Evolutionary conservation across 2,329 filamentous ascomycete species (phyloP).

Genomic region (Hypoxylon sp.): DNA sequence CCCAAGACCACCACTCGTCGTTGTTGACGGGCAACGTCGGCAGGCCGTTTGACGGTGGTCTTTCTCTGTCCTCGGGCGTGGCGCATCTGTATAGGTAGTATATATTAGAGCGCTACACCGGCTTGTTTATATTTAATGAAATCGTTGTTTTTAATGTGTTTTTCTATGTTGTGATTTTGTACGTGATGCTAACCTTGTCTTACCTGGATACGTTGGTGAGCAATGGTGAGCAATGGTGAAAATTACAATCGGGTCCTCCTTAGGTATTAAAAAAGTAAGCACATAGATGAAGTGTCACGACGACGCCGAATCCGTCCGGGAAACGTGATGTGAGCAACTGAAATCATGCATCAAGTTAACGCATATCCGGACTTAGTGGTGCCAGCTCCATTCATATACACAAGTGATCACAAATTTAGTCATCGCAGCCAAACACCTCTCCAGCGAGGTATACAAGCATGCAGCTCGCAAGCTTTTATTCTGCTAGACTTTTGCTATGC

Average conservation of each 20-base stretch:
- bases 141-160: constrained; percentile 1
- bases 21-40: constrained; percentile 1
- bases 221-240: no score
- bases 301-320: no score
- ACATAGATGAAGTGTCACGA: no score
- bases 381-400: constrained; percentile 20
- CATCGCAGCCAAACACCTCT: constrained; percentile 16
- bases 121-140: constrained; percentile 32
- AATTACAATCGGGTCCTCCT: no score
- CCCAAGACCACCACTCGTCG: constrained; percentile 7
- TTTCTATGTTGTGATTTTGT: not conserved
- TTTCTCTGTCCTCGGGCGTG: constrained; percentile 1
- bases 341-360: not conserved
- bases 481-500: constrained; percentile 8
- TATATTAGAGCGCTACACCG: constrained; percentile 25
- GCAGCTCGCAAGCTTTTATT: constrained; percentile 2
- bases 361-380: constrained; percentile 4
- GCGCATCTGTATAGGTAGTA: constrained; percentile 31
- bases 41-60: not conserved
- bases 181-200: not conserved
- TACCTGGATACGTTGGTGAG: not conserved
- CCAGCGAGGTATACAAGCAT: not conserved
- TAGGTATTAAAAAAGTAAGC: no score
- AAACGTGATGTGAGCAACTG: not conserved
- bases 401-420: constrained; percentile 1